phyloP scores from a whole-genome alignment of 805 yeast species.

The Metschnikowia peoriensis region DNA sequence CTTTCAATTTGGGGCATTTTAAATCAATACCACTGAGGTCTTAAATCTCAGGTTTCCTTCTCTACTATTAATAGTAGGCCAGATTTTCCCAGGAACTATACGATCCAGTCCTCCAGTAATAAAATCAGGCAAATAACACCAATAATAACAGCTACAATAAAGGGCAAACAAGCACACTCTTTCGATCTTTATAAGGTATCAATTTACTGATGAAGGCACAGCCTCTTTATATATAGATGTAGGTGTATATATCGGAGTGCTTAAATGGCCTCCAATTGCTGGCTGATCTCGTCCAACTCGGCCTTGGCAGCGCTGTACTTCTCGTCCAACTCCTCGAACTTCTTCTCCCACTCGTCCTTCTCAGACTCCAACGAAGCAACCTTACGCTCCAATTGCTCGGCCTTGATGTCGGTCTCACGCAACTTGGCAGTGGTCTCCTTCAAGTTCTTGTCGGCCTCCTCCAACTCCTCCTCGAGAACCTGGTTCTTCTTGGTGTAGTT shows the following conservation, averaged over 20 bases:
- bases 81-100: too few species aligned
- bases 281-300: slow-evolving; percentile 94
- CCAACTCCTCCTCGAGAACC: slow-evolving; percentile 86
- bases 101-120: too few species aligned
- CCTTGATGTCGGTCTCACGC: slow-evolving; percentile 93
- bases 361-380: slow-evolving; percentile 89
- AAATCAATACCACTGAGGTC: too few species aligned
- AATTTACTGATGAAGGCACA: not conserved
- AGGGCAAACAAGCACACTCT: too few species aligned
- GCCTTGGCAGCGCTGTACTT: slow-evolving; percentile 83
- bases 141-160: too few species aligned
- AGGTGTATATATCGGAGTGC: not conserved
- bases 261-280: slow-evolving; percentile 82
- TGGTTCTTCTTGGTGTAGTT: slow-evolving; percentile 86
- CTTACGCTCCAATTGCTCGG: slow-evolving; percentile 93
- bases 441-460: slow-evolving; percentile 84
- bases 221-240: not conserved
- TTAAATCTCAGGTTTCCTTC: too few species aligned
- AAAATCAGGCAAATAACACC: too few species aligned
- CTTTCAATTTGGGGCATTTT: too few species aligned
- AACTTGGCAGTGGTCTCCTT: slow-evolving; percentile 91
- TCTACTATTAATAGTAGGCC: too few species aligned
- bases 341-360: slow-evolving; percentile 81
- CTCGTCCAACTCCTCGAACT: slow-evolving; percentile 81
- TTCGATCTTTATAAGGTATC: not conserved